Conservation (phyloP, 2,329 filamentous ascomycete species). For the Alternaria sp. region DNA sequence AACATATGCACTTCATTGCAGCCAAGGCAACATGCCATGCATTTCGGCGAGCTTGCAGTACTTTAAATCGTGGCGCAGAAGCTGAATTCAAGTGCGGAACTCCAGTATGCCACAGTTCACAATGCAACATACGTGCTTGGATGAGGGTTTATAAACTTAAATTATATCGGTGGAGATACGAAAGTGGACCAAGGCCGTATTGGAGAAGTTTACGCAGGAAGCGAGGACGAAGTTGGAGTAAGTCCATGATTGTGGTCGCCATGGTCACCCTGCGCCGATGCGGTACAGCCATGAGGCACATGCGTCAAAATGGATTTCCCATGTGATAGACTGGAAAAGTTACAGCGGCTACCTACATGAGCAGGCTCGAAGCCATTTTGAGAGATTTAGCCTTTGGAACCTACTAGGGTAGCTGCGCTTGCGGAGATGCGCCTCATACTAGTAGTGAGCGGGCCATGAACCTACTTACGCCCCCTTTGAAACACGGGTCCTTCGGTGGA, state of each 20-base stretch:
- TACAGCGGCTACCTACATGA: neutral
- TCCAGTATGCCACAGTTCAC: neutral
- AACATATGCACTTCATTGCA: neutral
- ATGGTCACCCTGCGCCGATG: neutral
- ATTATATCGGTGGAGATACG: neutral
- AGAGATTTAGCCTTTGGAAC: neutral
- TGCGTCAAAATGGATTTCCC: neutral
- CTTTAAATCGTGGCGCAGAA: neutral
- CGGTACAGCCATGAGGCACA: neutral
- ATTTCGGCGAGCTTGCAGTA: neutral
- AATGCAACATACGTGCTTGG: neutral
- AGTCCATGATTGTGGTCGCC: neutral
- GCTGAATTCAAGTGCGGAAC: neutral
- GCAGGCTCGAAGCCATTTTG: neutral
- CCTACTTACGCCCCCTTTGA: neutral
- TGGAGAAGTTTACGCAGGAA: neutral
- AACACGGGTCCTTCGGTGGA: neutral
- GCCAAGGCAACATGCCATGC: neutral
- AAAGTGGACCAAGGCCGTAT: neutral
- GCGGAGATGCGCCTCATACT: neutral
- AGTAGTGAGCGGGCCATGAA: neutral
- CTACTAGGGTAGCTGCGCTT: neutral
- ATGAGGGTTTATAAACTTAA: neutral
- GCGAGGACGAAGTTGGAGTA: neutral
- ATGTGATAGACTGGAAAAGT: slow-evolving; percentile 2